Percentiles rank a stretch among this genome's conserved stretches.
Conservation (phyloP, 1,284 basidiomycete genomes). For the Mycena citricolor region DNA sequence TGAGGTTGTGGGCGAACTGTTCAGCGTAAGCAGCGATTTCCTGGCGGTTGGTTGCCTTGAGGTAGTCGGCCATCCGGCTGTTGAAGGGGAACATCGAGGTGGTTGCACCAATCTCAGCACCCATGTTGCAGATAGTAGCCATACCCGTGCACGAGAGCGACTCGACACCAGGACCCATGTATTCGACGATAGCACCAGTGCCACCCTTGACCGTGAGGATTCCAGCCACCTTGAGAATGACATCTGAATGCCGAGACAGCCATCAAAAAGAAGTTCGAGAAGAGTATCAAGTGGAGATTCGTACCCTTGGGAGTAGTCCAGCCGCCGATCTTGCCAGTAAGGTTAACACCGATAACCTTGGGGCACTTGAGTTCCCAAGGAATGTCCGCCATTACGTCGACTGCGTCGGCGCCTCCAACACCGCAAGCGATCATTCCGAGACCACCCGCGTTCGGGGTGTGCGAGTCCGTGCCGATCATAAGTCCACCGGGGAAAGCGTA, state of each 20-base stretch:
- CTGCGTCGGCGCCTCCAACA: constrained; percentile 99
- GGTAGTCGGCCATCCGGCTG: constrained; percentile 89
- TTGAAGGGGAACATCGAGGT: constrained; percentile 99
- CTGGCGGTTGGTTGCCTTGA: constrained; percentile 89
- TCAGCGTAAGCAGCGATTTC: constrained; percentile 91
- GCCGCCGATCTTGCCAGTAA: constrained; percentile 92
- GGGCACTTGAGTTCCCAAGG: constrained; percentile 99
- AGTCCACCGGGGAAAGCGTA: constrained; percentile 98
- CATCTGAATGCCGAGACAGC: constrained; percentile 50
- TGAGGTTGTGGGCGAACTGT: constrained; percentile 89
- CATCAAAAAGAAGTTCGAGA: too few relatives aligned
- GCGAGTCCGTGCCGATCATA: constrained; percentile 99
- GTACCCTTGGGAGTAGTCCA: constrained; percentile 98
- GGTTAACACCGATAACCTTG: constrained; percentile 97
- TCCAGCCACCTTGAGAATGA: constrained; percentile 96
- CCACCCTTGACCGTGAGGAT: constrained; percentile 98
- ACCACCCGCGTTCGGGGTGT: constrained; percentile 99
- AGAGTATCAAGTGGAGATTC: too few relatives aligned
- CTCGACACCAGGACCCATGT: constrained; percentile 91
- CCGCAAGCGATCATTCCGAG: constrained; percentile 99
- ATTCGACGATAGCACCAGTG: constrained; percentile 96
- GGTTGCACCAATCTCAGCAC: constrained; percentile 99
- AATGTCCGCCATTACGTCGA: constrained; percentile 96
- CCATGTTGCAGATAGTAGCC: constrained; percentile 99
- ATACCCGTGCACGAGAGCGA: constrained; percentile 98